These are phyloP conservation scores for Cercospora janseana DNA, from an alignment of 2,329 filamentous ascomycete genomes.

Conservation along the genomic window DNA sequence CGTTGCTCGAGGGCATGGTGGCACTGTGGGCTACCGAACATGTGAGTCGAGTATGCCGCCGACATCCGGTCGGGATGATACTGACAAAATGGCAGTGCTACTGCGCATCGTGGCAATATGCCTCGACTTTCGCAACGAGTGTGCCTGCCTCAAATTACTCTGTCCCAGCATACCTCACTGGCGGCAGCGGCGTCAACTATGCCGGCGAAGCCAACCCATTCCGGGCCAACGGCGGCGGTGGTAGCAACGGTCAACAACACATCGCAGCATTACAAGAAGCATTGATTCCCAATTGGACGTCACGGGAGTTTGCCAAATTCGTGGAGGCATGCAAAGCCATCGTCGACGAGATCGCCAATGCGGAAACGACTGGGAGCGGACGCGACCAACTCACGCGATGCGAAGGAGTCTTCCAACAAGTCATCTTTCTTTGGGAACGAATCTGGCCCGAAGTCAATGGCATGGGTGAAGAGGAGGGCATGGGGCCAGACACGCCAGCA, in stretches of 20 bases:
- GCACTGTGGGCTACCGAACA: constrained; percentile 77
- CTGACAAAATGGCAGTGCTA: constrained; percentile 42
- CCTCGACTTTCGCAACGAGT: constrained; percentile 43
- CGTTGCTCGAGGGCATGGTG: constrained; percentile 65
- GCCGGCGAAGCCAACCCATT: constrained; percentile 9
- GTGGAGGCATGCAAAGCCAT: constrained; percentile 50
- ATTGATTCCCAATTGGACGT: constrained; percentile 53
- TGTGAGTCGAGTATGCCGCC: constrained; percentile 37
- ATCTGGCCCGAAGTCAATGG: constrained; percentile 52
- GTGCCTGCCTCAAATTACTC: constrained; percentile 34
- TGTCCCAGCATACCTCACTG: constrained; percentile 35
- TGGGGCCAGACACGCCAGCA: constrained; percentile 15
- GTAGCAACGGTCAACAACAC: constrained; percentile 41
- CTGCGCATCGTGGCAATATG: constrained; percentile 50
- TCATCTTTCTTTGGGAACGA: constrained; percentile 49
- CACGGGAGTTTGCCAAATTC: constrained; percentile 50
- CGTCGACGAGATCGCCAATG: constrained; percentile 52
- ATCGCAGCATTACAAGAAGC: constrained; percentile 51
- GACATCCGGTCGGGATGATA: neutral
- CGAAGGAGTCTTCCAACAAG: constrained; percentile 49
- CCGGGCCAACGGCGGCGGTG: neutral
- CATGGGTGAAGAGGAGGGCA: constrained; percentile 49
- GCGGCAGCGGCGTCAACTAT: constrained; percentile 18
- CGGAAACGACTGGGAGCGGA: constrained; percentile 47
- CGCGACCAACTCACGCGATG: constrained; percentile 49